Evolutionary conservation across 306 rosid species (phyloP), one percentile per base, ranked within the genome.

Genomic region (Quillaja saponaria): DNA sequence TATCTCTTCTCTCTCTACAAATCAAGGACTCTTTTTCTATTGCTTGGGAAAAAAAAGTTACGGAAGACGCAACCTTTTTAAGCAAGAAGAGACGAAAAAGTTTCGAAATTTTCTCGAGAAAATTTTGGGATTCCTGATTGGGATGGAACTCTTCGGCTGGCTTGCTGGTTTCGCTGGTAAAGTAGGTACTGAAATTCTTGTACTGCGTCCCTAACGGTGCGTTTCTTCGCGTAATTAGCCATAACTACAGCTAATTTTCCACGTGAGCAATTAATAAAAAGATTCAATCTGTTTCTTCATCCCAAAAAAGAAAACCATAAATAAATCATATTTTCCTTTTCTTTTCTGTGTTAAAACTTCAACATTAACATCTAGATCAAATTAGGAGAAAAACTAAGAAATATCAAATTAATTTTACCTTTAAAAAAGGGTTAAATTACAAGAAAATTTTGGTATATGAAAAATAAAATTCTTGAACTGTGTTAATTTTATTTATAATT

Each of bases 131-230:
- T 60, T 51, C 50, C 55, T 15, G 68, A 46, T 34, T 8, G 69
- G 49, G 61, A 58, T n/a, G n/a, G n/a, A n/a, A 12, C 35, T 14
- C 3, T 10, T 13, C 44, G 3, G 40, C n/a, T n/a, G n/a, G 7
- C 10, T 44, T 14, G 18, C n/a, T n/a, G n/a, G n/a, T n/a, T n/a
- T n/a, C n/a, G 31, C 41, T 8, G 54, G n/a, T n/a, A n/a, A n/a
- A 47, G 78, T 59, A 28, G 79, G 79, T 62, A 47, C 81, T 78
- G 81, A 76, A 82, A 51, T 71, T 49, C 46, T 38, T 34, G 73
- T 13, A 51, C 11, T 66, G 59, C n/a, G 8, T 44, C 49, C 9
- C 10, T 25, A 14, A 16, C 21, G 16, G 20, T 33, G 18, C n/a
- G 55, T 33, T 48, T 46, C 52, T 48, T 28, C 55, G 61, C 48